Evolutionary conservation across 2,329 filamentous ascomycete species (phyloP), one percentile per base, ranked within the genome.

Genomic region (Penicillium sp.): DNA sequence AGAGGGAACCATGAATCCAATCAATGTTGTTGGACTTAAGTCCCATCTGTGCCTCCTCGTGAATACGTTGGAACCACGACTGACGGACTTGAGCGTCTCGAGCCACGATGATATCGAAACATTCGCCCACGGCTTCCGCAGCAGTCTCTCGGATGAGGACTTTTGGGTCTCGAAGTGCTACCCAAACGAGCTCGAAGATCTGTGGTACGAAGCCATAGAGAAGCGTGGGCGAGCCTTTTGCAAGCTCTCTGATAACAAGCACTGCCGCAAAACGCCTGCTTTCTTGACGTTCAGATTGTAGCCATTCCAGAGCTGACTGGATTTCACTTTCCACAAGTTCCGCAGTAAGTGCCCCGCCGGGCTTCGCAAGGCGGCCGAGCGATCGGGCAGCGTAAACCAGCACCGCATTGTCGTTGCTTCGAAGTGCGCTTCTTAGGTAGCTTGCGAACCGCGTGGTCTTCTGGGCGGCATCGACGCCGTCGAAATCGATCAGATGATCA

Each of bases 261-360:
- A 96, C 93, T 16, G 94, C 92, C 53, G 92, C 93, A 69, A 97
- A 96, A 63, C 94, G 85, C 63, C 93, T 84, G 69, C 93, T 93
- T 76, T 99, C 94, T 63, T 95, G 86, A 60, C 93, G 85, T 70
- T 97, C 95, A 45, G 92, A 92, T 69, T 97, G 93, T 52, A 99
- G 83, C 89, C 92, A 97, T 76, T 99, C 94, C 49, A 99, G 80
- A 2, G 95, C 92, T 16, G 91, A 94, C 72, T 96, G 95, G 56
- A 97, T 92, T 74, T 99, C 93, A 49, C 91, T 93, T 69, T 99
- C 94, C 52, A 99, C 94, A 49, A 99, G 79, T 72, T 97, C 93
- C 7, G 93, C 95, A 42, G 95, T 96, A 58, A 97, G 80, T 29
- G 94, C 92, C 54, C 94, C 94, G 57, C 94, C 94, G 0, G 94